phyloP scores from a whole-genome alignment of 768 basidiomycete species.

The Calocybe cyanea region DNA sequence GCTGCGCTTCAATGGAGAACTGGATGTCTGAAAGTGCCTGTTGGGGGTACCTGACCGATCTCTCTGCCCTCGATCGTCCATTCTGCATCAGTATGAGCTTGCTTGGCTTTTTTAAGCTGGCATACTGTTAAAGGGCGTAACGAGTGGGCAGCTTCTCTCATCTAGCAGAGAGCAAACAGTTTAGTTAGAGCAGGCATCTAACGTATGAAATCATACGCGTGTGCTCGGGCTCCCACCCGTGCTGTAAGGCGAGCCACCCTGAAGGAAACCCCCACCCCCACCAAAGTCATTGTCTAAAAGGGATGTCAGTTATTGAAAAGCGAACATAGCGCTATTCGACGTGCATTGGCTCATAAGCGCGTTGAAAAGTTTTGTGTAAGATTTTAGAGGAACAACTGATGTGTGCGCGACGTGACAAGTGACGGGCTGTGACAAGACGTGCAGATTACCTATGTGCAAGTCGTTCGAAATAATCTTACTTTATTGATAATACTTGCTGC shows the following conservation, averaged over 20 bases:
- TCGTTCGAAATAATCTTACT: too few species aligned
- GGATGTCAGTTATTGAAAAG: conserved; percentile 4
- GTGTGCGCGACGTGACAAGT: too few species aligned
- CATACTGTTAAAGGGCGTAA: conserved; percentile 71
- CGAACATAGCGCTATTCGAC: conserved; percentile 15
- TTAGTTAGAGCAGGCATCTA: not conserved
- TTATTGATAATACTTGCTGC: too few species aligned
- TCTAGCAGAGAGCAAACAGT: conserved; percentile 17
- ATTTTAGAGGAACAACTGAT: not conserved
- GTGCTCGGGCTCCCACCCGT: conserved; percentile 59
- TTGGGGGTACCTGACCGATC: conserved; percentile 63
- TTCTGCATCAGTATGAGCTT: conserved; percentile 85
- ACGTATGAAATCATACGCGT: conserved; percentile 28
- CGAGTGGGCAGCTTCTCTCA: conserved; percentile 35
- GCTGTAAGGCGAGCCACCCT: conserved; percentile 58
- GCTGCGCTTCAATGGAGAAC: not conserved
- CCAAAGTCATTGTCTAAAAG: conserved; percentile 35
- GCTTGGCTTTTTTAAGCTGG: conserved; percentile 72
- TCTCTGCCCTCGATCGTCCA: conserved; percentile 81
- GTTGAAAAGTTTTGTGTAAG: too few species aligned
- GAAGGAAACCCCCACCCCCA: conserved; percentile 57
- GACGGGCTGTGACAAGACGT: too few species aligned
- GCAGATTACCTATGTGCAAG: too few species aligned
- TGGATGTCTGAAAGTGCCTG: not conserved
- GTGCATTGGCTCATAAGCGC: conserved; percentile 42